Base-by-base conservation (phyloP, 1,139 yeast species). In the Waltiozyma sp. region DNA sequence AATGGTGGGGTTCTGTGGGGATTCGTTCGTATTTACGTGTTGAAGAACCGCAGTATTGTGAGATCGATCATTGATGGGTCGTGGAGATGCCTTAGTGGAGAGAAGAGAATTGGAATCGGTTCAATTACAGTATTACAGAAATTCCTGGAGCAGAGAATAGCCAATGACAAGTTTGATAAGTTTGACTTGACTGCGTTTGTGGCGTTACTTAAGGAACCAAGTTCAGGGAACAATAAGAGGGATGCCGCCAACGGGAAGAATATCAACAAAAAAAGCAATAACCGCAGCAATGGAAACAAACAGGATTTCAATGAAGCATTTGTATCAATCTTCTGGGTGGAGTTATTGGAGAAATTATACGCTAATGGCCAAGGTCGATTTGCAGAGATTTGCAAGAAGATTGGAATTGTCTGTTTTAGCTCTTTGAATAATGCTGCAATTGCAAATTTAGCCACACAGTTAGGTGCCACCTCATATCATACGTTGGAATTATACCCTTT, bases 1-100 rank as follows among this genome's bases (percentile, higher is more conserved):
- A 66, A 69, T 19, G 83, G 84, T 4, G 80, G 72, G 39, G 61
- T 76, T 1, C 58, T 77, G 1, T 83, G 91, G 91, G 63, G 80
- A 49, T 72, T 82, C 46, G 67, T 75, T 11, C 68, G 65, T 40
- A 63, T 78, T 2, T 83, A 80, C 54, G 69, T 69, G 1, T 59
- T 61, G 11, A 65, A 68, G 19, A 75, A 78, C 45, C 57, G 73
- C 0, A 54, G 64, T 2, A 49, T 63, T 0, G 78, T 80, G 0
- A 63, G 85, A 41, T 67, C 70, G 1, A 57, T 83, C 21, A 65
- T 81, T 9, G 75, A 72, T 47, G 88, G 83, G 0, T 41, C 46
- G 4, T 43, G 50, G 26, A 55, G 51, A 41, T 63, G 10, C n/a
- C 4, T 14, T 26, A 26, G 42, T 37, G 11, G 39, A 54, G 3